Evolutionary conservation across 2,329 filamentous ascomycete genomes (phyloP).

Genomic region (Xylaria sp.): DNA sequence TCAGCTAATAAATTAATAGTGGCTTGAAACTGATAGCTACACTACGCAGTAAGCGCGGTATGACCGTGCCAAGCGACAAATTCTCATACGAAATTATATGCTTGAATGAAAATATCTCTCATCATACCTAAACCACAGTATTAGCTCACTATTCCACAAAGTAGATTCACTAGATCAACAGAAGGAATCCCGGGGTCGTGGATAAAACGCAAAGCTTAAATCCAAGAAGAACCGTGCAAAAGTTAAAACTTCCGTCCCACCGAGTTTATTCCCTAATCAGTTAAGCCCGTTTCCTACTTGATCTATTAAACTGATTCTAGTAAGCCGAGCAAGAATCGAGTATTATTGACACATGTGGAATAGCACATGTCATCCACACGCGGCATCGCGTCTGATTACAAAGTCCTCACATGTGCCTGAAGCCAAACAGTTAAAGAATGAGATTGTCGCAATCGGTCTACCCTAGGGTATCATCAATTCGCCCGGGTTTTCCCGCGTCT

Average conservation of each 20-base stretch:
- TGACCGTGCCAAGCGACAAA: background rate
- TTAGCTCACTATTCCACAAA: background rate
- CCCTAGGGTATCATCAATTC: background rate
- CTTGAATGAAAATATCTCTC: slow-evolving; percentile 3
- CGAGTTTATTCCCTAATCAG: background rate
- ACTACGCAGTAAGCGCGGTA: background rate
- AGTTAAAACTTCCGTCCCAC: background rate
- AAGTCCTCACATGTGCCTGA: slow-evolving; percentile 5
- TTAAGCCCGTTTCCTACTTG: background rate
- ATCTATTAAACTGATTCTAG: background rate
- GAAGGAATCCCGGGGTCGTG: background rate
- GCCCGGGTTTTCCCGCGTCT: slow-evolving; percentile 1
- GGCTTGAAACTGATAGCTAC: background rate
- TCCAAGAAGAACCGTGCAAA: background rate
- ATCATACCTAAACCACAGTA: background rate
- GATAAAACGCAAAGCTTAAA: background rate
- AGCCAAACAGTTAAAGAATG: background rate
- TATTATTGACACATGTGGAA: background rate
- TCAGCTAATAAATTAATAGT: background rate
- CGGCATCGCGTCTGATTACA: background rate
- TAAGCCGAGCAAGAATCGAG: background rate
- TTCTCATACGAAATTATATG: too few species aligned
- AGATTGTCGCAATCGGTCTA: background rate
- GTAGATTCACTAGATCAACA: background rate
- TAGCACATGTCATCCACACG: slow-evolving; percentile 9